Base-by-base conservation (phyloP, 140 eudicot species). In the Oenanthe javanica region DNA sequence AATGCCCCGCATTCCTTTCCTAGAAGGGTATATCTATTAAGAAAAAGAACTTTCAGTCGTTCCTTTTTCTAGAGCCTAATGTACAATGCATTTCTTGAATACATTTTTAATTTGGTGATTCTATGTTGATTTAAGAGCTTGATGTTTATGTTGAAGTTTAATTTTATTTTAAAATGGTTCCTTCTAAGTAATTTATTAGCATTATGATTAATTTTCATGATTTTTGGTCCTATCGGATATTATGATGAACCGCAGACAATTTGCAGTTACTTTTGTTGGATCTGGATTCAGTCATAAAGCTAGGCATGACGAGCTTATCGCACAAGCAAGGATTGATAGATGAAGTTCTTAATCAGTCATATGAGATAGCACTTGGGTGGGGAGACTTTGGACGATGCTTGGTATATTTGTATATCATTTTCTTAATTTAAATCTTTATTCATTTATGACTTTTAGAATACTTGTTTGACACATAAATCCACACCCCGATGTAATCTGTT, bases 281-380 rank as follows among this genome's bases (percentile, higher is more conserved):
- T 81, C 87, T 81, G 49, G 90, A 90, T 25, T 80, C 82, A 81
- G 87, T 94, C 18, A 87, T 92, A 46, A 82, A 48, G 82, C 87
- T 87, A 85, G 98, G 98, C 46, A 73, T 78, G 80, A 18, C 21
- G 7, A 94, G 93, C 88, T 86, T 92, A 83, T 72, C 88, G 2
- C 80, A 89, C 51, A 94, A 94, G 85, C 98, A 94, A 79, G 84
- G 77, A 76, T 50, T 86, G 25, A 92, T 94, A 49, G 79, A 79
- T 50, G 94, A 89, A 79, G 91, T 86, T 63, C 96, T 92, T 69
- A 87, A 85, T 79, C 91, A 89, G 82, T 92, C 98, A 2, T 94
- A 87, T 81, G 93, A 90, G 77, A 87, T 94, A 77, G 82, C 82
- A 57, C 93, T 94, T 83, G 92, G 93, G 45, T 89, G 85, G 80